Base-by-base conservation (phyloP, 2,329 filamentous ascomycete genomes). In the Xylariaceae sp. region DNA sequence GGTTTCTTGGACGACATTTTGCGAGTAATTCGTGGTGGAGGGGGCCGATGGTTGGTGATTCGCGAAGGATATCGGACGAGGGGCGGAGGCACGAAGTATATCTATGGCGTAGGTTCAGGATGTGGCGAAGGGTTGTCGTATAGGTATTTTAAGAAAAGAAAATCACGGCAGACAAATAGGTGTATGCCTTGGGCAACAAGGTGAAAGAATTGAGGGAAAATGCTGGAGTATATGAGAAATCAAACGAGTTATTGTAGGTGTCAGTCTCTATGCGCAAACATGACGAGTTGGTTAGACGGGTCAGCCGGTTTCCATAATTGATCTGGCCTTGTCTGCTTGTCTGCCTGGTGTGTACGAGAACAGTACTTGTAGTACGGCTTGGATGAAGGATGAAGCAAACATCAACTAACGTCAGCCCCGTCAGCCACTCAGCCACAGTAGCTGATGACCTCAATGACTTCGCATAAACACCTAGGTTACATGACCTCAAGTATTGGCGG, bases 1-100 rank as follows among this genome's bases (percentile, higher is more conserved):
- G 71, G 70, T 60, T 74, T 80, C 62, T 78, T 77, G 48, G 77
- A 74, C 49, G 77, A 70, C 78, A 80, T 79, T 52, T 54, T 65
- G 48, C 63, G 61, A 61, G 63, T 67, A 64, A 64, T 60, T 62
- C 56, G 57, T 2, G 51, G 47, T 47, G 40, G 20, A 14, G 3
- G 3, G 14, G 32, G 14, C 32, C 32, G 14, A 37, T 37, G 32
- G 5, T 37, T 16, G 20, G 49, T 46, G n/a, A n/a, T n/a, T n/a
- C n/a, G n/a, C n/a, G n/a, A 40, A 54, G 45, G 29, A 18, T 48
- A n/a, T 44, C 43, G 23, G 37, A 50, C 19, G 23, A 9, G 37
- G 32, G 3, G 32, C 12, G 12, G 12, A 37, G 12, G 32, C 5
- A 37, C 14, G 32, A 7, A 37, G 14, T 4, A 26, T 26, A 26